These are phyloP conservation scores for Stylonectria norvegica DNA, from an alignment of 2,329 filamentous ascomycete species.

Conservation along the genomic window DNA sequence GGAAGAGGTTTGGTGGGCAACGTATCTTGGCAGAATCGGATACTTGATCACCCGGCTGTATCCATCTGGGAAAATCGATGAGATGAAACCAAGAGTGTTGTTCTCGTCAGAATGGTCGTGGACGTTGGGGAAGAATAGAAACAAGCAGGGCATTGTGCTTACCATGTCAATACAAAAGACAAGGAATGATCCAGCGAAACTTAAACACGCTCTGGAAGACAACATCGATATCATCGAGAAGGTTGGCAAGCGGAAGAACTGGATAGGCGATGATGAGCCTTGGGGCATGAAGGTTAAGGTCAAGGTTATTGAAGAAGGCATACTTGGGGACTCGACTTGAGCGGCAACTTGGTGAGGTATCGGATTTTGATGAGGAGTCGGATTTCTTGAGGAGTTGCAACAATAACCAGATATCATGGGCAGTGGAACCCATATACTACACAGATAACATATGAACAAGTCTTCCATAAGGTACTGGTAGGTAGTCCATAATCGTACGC, in stretches of 20 bases:
- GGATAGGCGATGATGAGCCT: constrained; percentile 34
- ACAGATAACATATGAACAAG: not conserved
- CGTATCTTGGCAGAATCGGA: constrained; percentile 60
- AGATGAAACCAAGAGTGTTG: constrained; percentile 37
- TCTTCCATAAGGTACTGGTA: constrained; percentile 2
- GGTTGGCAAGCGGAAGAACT: constrained; percentile 59
- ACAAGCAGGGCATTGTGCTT: constrained; percentile 41
- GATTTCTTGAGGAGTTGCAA: no score
- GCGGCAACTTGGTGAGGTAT: no score
- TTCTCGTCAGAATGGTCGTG: constrained; percentile 41
- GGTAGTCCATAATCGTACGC: not conserved
- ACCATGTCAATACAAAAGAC: constrained; percentile 40
- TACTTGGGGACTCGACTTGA: constrained; percentile 21
- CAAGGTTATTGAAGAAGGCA: constrained; percentile 32
- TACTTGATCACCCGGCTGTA: constrained; percentile 56
- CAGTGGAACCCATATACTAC: no score
- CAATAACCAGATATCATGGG: no score
- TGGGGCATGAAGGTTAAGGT: constrained; percentile 40
- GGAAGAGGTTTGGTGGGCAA: constrained; percentile 61
- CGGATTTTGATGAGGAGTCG: no score
- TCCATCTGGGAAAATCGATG: constrained; percentile 52
- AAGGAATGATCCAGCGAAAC: constrained; percentile 35
- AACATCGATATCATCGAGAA: constrained; percentile 47
- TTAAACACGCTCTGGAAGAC: constrained; percentile 39
- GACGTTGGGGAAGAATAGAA: constrained; percentile 37